Conservation (phyloP, 2,329 filamentous ascomycete genomes). For the Neodidymelliopsis sp. region DNA sequence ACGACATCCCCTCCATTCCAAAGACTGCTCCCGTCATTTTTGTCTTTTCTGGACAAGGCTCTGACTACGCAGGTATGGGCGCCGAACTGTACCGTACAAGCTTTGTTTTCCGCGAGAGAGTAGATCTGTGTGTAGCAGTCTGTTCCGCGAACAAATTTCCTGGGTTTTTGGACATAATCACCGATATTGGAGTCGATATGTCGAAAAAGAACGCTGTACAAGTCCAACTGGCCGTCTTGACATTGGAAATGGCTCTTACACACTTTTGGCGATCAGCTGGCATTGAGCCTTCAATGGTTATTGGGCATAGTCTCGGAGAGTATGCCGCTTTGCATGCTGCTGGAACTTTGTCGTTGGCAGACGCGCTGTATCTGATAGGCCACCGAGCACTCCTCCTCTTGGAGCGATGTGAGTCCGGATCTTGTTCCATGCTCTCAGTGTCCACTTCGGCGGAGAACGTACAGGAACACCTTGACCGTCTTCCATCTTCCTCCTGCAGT, state of each 20-base stretch:
- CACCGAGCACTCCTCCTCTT: conserved; percentile 37
- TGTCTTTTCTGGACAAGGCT: conserved; percentile 50
- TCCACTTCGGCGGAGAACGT: neutral
- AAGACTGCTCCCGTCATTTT: no score
- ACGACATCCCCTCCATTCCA: no score
- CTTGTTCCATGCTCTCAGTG: conserved; percentile 45
- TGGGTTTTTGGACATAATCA: neutral
- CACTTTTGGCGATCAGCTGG: conserved; percentile 23
- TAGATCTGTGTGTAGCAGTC: no score
- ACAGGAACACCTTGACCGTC: no score
- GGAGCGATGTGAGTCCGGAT: conserved; percentile 13
- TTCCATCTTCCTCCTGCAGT: no score
- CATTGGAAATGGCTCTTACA: conserved; percentile 49
- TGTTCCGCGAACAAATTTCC: neutral
- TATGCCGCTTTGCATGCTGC: conserved; percentile 50
- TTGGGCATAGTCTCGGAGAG: conserved; percentile 46
- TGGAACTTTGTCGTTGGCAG: conserved; percentile 43
- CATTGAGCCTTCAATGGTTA: conserved; percentile 22
- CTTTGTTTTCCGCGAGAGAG: no score
- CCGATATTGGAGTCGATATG: neutral
- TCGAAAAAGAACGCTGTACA: no score
- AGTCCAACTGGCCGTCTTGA: conserved; percentile 52
- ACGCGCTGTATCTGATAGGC: conserved; percentile 49
- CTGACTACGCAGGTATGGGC: conserved; percentile 19
- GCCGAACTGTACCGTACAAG: no score